Base-by-base conservation (phyloP, 2,329 filamentous ascomycete species). In the Akanthomyces muscarius region DNA sequence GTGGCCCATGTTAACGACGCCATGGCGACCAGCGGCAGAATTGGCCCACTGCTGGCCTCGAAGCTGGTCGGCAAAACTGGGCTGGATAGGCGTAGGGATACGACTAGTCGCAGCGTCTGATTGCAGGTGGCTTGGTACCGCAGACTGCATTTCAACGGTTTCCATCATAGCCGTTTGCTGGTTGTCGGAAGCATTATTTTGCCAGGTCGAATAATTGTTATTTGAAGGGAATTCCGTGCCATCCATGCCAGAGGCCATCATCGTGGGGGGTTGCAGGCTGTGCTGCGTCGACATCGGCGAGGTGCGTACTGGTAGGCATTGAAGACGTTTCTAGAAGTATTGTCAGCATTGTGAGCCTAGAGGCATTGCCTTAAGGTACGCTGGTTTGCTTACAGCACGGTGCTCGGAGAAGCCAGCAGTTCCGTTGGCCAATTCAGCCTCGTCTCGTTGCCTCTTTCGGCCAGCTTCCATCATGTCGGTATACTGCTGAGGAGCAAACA, bases 61-160 rank as follows among this genome's bases (percentile, higher is more conserved):
- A 28, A 84, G 76, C 68, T 86, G 83, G 2, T 79, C 78, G 1
- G 82, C 80, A 68, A 86, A 86, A 57, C 74, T 83, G 64, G 81
- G 81, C 66, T 86, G 80, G n/a, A 86, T 85, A 2, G 84, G 84
- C 2, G 84, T 86, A 2, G 84, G 83, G 72, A 86, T 80, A 54
- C 83, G 82, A 63, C 78, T 77, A 23, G 75, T 75, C 13, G 52
- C 75, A 30, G 21, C 64, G 52, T 25, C 52, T 38, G 51, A 47
- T 41, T 38, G 41, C 48, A 10, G 54, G 21, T 68, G 66, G 54
- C 68, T 69, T 61, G 65, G 64, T 33, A 68, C 67, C 60, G 62
- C 59, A 33, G 55, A 45, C 30, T 41, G 62, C 18, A 44, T 50
- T 36, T 64, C 57, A 14, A 45, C 44, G 10, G 21, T 33, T 21